Base-by-base conservation (phyloP, 169 alveolate genomes). In the Hepatocystis sp. region DNA sequence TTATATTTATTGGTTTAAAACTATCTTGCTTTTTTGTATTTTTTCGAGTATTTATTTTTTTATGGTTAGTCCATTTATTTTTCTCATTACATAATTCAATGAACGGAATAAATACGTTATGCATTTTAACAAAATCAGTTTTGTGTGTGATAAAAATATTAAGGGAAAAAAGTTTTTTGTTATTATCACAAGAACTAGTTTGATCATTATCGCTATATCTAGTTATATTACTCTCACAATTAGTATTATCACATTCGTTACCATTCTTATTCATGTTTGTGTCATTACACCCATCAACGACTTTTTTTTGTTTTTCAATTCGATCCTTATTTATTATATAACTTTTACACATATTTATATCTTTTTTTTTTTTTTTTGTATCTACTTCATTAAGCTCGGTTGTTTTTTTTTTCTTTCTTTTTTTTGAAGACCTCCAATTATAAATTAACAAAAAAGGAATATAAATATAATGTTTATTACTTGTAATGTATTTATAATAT, bases 101-200 rank as follows among this genome's bases (percentile, higher is more conserved):
- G 63, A 60, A 78, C 17, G 89, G 89, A 40, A 78, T 60, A 40
- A 60, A 78, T 17, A 78, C 81, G 30, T 61, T 78, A 21, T 78
- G 89, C 44, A 78, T 78, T 36, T 46, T 60, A 28, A 78, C 55
- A 23, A 78, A 78, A 51, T 78, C 58, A 1, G 60, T 56, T 52
- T 60, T 78, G 49, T 78, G 81, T n/a, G 61, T 32, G 44, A 78
- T 60, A 32, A 28, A 78, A 10, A 78, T 66, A 17, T 78, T 58
- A 0, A 78, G 64, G 56, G 32, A 78, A 51, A 61, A 78, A 15
- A 78, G 40, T 49, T 63, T 78, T 63, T 61, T 66, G 27, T 78
- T 60, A 36, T n/a, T n/a, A n/a, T n/a, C n/a, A n/a, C n/a, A n/a
- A n/a, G n/a, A n/a, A n/a, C n/a, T n/a, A n/a, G n/a, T n/a, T n/a